Evolutionary conservation across 352 stramenopile species (phyloP), one percentile per base, ranked within the genome.

Genomic region (Pseudoperonospora humuli): DNA sequence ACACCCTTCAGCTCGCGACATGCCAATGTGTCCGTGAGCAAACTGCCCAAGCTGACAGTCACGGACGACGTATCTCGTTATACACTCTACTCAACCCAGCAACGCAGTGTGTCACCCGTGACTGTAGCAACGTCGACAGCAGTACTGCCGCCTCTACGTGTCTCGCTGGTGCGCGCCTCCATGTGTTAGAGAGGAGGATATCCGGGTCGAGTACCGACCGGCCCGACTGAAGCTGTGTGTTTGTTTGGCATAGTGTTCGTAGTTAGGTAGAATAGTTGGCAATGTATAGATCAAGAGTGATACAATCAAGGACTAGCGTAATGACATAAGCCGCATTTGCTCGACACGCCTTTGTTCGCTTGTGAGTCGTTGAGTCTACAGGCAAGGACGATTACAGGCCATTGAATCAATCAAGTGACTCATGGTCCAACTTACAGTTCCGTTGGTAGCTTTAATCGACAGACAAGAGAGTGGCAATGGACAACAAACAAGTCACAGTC

Each of bases 91-190:
- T 41, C 45, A n/a, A 57, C 27, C 25, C 39, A 50, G 26, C 46
- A 31, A 21, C 45, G 45, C 14, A 57, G 52, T 42, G 36, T 59
- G 33, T 58, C 61, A 4, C 57, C 57, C 29, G 53, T 71, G 21
- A 53, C 57, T 23, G 39, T 67, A 18, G 50, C 57, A 20, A 54
- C 48, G 10, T 60, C 62, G 5, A 56, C 58, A 18, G 47, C 59
- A 40, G 56, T 73, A 31, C 51, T 73, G 14, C 63, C 63, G 25
- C 59, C 63, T 28, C 52, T 73, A n/a, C 63, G 51, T 10, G 59
- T 73, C n/a, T 73, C 59, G 33, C 42, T 73, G 7, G 56, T 70
- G 5, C 63, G 63, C 50, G 56, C 63, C 5, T 73, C 63, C 36
- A 57, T 67, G 55, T 61, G 54, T 44, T 73, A 66, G 34, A 33